Percentiles rank a stretch among this genome's conserved stretches.
phyloP scores from a whole-genome alignment of 371 early-diverging fungal genomes.

The Vairimorpha apis region DNA sequence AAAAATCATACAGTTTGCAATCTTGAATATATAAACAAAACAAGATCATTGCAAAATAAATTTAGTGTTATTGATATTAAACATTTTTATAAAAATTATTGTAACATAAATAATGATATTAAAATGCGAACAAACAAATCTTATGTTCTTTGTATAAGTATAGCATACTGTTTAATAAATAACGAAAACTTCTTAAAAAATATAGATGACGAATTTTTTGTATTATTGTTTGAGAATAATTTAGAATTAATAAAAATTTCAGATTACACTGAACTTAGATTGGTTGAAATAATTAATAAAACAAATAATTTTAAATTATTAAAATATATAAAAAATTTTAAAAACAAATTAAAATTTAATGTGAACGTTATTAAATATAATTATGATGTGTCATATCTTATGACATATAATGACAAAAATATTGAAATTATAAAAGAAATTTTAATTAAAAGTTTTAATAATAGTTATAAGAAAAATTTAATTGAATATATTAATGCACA shows the following conservation, averaged over 20 bases:
- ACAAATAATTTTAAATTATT: not conserved
- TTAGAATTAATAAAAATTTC: not conserved
- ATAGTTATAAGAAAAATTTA: not conserved
- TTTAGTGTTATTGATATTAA: not conserved
- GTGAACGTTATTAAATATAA: not conserved
- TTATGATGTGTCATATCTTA: not conserved
- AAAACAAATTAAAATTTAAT: not conserved
- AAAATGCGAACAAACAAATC: no score
- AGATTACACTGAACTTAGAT: not conserved
- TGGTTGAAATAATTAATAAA: not conserved
- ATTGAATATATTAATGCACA: slow-evolving; percentile 4
- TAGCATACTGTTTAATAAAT: not conserved
- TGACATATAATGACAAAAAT: not conserved
- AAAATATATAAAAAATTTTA: not conserved
- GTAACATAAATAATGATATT: not conserved
- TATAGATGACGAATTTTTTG: not conserved
- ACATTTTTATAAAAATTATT: not conserved
- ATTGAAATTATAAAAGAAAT: not conserved
- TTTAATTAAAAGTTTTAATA: not conserved
- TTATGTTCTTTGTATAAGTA: not conserved
- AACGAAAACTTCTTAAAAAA: not conserved
- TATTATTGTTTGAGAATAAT: not conserved
- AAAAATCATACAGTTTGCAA: no score
- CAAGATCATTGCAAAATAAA: no score
- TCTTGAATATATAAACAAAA: no score